phyloP scores from a whole-genome alignment of 495 filamentous ascomycete genomes.

The Daldinia decipiens region DNA sequence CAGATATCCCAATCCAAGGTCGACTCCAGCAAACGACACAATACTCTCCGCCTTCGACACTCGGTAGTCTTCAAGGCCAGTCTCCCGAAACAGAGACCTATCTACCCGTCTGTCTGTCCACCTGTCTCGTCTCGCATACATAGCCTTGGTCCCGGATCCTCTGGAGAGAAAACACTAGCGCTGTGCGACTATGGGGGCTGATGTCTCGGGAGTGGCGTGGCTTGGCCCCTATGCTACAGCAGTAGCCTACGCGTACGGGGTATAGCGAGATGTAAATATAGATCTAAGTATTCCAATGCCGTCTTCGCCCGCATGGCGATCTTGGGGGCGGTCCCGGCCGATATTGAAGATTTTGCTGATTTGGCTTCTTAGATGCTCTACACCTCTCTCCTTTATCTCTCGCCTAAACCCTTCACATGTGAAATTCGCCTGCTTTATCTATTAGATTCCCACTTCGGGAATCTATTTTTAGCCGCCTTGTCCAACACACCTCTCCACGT shows the following conservation, averaged over 20 bases:
- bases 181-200: no score
- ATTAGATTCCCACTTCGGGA: not conserved
- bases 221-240: not conserved
- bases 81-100: no score
- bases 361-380: not conserved
- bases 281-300: no score
- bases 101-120: no score
- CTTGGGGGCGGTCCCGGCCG: slow-evolving; percentile 1
- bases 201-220: not conserved
- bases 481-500: not conserved
- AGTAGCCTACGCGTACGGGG: not conserved
- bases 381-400: not conserved
- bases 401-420: not conserved
- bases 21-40: no score
- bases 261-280: not conserved
- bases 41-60: no score
- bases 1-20: no score
- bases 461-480: slow-evolving; percentile 10
- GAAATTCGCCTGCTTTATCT: not conserved
- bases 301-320: not conserved
- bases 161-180: no score
- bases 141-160: no score
- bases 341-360: not conserved
- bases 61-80: no score
- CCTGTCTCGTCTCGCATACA: no score